Percentiles rank a stretch among this genome's conserved stretches.
Conservation (phyloP, 192 early-diverging fungal genomes). For the Podila epigama region DNA sequence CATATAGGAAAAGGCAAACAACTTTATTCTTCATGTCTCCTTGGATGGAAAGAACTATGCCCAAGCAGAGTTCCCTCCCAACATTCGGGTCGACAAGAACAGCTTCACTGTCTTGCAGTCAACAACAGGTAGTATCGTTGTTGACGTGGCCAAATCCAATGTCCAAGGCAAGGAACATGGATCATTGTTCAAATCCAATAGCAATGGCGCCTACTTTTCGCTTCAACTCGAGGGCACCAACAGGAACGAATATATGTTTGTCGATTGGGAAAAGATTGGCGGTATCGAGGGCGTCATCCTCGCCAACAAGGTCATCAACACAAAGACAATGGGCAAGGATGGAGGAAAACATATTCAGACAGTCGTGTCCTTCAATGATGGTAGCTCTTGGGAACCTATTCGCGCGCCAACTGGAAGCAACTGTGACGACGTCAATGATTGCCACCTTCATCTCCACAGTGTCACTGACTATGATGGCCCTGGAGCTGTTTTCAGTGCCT, state of each 20-base stretch:
- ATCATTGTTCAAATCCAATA: constrained; percentile 87
- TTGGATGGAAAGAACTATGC: constrained; percentile 76
- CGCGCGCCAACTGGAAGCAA: constrained; percentile 22
- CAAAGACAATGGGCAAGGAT: constrained; percentile 64
- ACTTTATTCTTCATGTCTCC: constrained; percentile 75
- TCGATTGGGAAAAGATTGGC: constrained; percentile 94
- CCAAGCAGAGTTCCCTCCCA: constrained; percentile 86
- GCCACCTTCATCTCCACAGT: constrained; percentile 83
- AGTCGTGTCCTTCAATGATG: constrained; percentile 91
- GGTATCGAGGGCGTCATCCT: constrained; percentile 86
- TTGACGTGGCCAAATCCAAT: constrained; percentile 77
- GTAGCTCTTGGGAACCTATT: constrained; percentile 51
- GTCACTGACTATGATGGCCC: constrained; percentile 69
- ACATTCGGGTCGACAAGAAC: constrained; percentile 72
- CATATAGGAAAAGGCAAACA: constrained; percentile 46
- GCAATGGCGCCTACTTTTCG: constrained; percentile 83
- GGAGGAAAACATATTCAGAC: constrained; percentile 72
- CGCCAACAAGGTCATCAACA: constrained; percentile 87
- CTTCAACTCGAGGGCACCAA: constrained; percentile 82
- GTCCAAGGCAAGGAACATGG: constrained; percentile 65
- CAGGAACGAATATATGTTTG: constrained; percentile 70
- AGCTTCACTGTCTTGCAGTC: constrained; percentile 90
- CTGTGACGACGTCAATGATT: constrained; percentile 53
- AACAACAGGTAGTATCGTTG: constrained; percentile 75
- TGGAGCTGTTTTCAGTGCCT: constrained; percentile 71